A percentile compares a stretch with the other conserved stretches of the same genome.
phyloP scores from a whole-genome alignment of 495 filamentous ascomycete species.

The Hyaloscypha variabilis region DNA sequence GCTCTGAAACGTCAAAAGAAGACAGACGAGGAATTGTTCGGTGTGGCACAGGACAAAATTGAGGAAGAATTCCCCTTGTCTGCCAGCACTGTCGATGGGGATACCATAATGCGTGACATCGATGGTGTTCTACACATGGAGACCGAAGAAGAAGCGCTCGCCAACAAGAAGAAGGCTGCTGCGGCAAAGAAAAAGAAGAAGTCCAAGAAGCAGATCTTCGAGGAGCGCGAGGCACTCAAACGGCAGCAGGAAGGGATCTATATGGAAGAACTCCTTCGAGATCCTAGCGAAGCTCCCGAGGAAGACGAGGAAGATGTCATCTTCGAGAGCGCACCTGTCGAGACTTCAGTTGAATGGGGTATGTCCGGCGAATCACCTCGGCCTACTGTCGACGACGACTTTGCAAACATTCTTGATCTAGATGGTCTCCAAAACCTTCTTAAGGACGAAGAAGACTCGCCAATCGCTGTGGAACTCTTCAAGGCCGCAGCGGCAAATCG shows the following conservation, averaged over 20 bases:
- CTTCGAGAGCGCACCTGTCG: slow-evolving; percentile 27
- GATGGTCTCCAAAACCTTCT: slow-evolving; percentile 78
- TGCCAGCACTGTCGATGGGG: slow-evolving; percentile 35
- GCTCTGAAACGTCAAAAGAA: slow-evolving; percentile 62
- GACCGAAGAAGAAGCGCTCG: slow-evolving; percentile 38
- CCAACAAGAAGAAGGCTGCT: slow-evolving; percentile 44
- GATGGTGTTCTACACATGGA: slow-evolving; percentile 43
- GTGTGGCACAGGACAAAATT: slow-evolving; percentile 55
- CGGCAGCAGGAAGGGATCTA: slow-evolving; percentile 43
- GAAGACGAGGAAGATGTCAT: slow-evolving; percentile 32
- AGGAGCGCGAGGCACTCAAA: slow-evolving; percentile 67
- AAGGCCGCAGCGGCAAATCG: background rate
- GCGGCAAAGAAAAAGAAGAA: slow-evolving; percentile 61
- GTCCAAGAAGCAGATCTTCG: slow-evolving; percentile 72
- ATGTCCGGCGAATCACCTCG: slow-evolving; percentile 32
- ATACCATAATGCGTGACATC: slow-evolving; percentile 41
- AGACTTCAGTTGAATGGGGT: slow-evolving; percentile 33
- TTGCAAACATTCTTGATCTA: slow-evolving; percentile 64
- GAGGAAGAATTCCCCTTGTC: slow-evolving; percentile 48
- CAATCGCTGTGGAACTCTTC: slow-evolving; percentile 28
- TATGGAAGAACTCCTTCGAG: slow-evolving; percentile 35
- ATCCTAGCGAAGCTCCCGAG: slow-evolving; percentile 30
- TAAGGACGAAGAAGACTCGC: slow-evolving; percentile 81
- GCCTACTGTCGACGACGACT: slow-evolving; percentile 71
- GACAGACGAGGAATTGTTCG: slow-evolving; percentile 79